These are phyloP conservation scores for Fusarium graminum DNA, from an alignment of 2,329 filamentous ascomycete species.

Conservation along the genomic window DNA sequence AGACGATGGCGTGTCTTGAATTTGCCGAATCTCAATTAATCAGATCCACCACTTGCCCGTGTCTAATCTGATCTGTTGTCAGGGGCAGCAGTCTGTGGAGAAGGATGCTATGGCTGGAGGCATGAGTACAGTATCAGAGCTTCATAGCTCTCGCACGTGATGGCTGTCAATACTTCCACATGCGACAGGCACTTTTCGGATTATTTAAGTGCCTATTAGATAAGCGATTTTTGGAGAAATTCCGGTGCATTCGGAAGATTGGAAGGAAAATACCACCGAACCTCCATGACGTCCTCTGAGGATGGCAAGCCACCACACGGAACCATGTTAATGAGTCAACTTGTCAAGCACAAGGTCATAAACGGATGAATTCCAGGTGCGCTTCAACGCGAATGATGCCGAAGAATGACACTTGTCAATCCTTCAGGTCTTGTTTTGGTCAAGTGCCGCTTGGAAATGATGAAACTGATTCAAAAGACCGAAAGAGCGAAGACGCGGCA, in stretches of 20 bases:
- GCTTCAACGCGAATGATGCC: not conserved
- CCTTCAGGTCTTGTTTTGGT: not conserved
- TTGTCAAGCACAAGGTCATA: not conserved
- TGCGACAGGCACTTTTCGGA: not conserved
- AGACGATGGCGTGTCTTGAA: slow-evolving; percentile 27
- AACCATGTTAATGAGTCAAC: too few species aligned
- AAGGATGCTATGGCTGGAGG: not conserved
- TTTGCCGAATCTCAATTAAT: slow-evolving; percentile 22
- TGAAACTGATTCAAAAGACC: not conserved
- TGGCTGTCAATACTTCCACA: not conserved
- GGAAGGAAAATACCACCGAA: not conserved
- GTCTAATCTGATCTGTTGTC: slow-evolving; percentile 23
- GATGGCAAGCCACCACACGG: too few species aligned
- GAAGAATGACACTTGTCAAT: not conserved
- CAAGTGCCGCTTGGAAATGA: not conserved
- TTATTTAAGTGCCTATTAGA: not conserved
- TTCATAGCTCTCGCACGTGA: not conserved
- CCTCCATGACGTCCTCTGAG: not conserved
- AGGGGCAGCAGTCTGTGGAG: slow-evolving; percentile 17
- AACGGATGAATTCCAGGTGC: not conserved
- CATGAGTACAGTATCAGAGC: too few species aligned
- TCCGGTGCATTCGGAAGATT: not conserved
- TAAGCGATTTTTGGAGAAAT: not conserved
- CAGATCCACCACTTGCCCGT: slow-evolving; percentile 24
- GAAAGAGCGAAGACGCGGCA: not conserved